Evolutionary conservation across 176 grass and related monocot species (phyloP).

Genomic region (Metroxylon sagu): DNA sequence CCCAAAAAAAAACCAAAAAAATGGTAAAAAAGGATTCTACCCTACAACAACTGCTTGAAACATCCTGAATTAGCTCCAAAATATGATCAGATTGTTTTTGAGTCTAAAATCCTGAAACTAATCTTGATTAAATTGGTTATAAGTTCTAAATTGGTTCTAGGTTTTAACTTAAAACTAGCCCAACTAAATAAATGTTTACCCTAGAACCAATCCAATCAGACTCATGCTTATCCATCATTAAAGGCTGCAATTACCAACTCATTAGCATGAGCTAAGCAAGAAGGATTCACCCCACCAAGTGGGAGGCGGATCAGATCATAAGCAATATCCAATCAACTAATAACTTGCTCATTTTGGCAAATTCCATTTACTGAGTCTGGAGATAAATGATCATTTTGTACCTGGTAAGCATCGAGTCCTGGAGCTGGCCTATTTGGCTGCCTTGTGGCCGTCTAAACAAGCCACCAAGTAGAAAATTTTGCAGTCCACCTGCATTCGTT

Average conservation of each 20-base stretch:
- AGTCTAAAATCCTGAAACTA: too few species aligned
- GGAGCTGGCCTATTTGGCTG: conserved; percentile 63
- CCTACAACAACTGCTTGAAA: too few species aligned
- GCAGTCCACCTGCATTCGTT: conserved; percentile 44
- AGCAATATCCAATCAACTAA: not conserved
- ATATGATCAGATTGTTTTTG: too few species aligned
- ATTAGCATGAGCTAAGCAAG: conserved; percentile 4
- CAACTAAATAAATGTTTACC: too few species aligned
- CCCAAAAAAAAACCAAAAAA: too few species aligned
- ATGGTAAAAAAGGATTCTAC: too few species aligned
- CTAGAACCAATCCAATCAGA: too few species aligned
- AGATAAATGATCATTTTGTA: conserved; percentile 14
- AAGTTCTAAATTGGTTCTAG: too few species aligned
- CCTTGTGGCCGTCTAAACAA: conserved; percentile 70
- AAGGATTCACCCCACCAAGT: not conserved
- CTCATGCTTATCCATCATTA: conserved; percentile 49
- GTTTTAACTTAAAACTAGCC: too few species aligned
- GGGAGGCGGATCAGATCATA: not conserved
- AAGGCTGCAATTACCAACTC: conserved; percentile 33
- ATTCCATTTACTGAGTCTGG: not conserved
- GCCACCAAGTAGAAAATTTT: conserved; percentile 68
- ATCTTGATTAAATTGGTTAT: too few species aligned
- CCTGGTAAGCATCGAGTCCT: conserved; percentile 69
- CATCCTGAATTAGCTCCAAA: too few species aligned
- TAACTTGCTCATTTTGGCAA: too few species aligned